Percentiles rank a stretch among this genome's conserved stretches.
Evolutionary conservation across 345 rosid species (phyloP).

Genomic region (Carallia pectinifolia): DNA sequence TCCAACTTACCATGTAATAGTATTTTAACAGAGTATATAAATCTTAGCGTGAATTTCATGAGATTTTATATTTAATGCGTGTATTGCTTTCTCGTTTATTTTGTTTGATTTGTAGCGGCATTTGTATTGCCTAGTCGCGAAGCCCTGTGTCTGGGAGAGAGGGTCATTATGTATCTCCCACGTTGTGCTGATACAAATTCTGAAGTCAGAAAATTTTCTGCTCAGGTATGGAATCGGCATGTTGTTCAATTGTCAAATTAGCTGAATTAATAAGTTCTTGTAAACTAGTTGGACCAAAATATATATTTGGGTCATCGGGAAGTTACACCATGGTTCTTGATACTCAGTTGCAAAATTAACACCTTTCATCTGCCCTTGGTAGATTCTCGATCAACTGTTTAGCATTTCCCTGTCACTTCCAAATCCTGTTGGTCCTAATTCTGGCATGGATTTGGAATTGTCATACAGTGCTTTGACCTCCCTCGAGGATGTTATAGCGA

Average conservation of each 20-base stretch:
- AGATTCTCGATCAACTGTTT: constrained; percentile 95
- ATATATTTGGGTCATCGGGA: too few species aligned
- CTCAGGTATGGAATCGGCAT: constrained; percentile 58
- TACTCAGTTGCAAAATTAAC: too few species aligned
- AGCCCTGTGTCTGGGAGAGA: constrained; percentile 88
- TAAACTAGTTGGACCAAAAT: background rate
- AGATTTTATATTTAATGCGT: constrained; percentile 3
- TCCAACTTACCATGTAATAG: constrained; percentile 79
- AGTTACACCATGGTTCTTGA: too few species aligned
- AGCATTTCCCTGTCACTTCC: constrained; percentile 93
- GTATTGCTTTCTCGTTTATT: constrained; percentile 15
- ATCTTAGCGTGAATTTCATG: background rate
- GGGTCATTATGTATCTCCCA: constrained; percentile 87
- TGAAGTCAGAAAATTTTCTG: constrained; percentile 90
- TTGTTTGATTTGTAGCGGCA: constrained; percentile 54
- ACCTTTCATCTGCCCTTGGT: constrained; percentile 11
- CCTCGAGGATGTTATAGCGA: constrained; percentile 95
- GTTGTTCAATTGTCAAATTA: constrained; percentile 4
- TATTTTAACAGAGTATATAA: constrained; percentile 1
- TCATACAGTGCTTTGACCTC: constrained; percentile 80
- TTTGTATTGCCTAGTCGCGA: constrained; percentile 92
- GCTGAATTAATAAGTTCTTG: background rate
- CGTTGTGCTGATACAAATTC: constrained; percentile 93
- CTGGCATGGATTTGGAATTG: constrained; percentile 55
- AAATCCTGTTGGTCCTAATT: constrained; percentile 53